Base-by-base conservation (phyloP, 1,139 yeast species). In the Diutina siamensis region DNA sequence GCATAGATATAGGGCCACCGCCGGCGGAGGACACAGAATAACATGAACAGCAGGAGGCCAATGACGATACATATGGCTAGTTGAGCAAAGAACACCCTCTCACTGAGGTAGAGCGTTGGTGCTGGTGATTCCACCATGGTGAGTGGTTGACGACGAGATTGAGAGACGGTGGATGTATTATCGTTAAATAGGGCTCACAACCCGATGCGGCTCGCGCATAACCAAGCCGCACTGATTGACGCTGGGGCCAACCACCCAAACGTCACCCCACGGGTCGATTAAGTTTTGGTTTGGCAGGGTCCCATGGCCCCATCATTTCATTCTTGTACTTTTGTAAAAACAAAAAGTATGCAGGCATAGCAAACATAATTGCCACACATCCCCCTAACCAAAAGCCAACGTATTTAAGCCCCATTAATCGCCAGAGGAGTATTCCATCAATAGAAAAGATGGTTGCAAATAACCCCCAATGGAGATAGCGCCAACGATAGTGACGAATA, bases 231-330 rank as follows among this genome's bases (percentile, higher is more conserved):
- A n/a, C n/a, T n/a, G n/a, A n/a, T n/a, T n/a, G n/a, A n/a, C n/a
- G n/a, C n/a, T n/a, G n/a, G n/a, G n/a, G n/a, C n/a, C n/a, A n/a
- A n/a, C n/a, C n/a, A n/a, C n/a, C n/a, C n/a, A n/a, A n/a, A n/a
- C n/a, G n/a, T n/a, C n/a, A n/a, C n/a, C n/a, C n/a, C 12, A 13
- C 15, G 34, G 15, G 12, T 21, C 38, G 40, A 18, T 25, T 38
- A n/a, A 38, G 32, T 17, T 38, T 60, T 1, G 95, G 95, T 55
- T 74, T 78, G 12, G 95, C 95, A 1, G 84, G 80, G 60, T 87
- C 96, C 96, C 96, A 87, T 0, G 96, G 96, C 0, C 96, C 96
- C 61, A 83, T 89, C 47, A 87, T 67, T 58, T 86, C 95, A 58
- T 86, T 85, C 60, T 87, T 87, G 58, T 86, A 86, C 61, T 78